Conservation (phyloP, 2,329 filamentous ascomycete genomes). For the Emmonsiellopsis sp. region DNA sequence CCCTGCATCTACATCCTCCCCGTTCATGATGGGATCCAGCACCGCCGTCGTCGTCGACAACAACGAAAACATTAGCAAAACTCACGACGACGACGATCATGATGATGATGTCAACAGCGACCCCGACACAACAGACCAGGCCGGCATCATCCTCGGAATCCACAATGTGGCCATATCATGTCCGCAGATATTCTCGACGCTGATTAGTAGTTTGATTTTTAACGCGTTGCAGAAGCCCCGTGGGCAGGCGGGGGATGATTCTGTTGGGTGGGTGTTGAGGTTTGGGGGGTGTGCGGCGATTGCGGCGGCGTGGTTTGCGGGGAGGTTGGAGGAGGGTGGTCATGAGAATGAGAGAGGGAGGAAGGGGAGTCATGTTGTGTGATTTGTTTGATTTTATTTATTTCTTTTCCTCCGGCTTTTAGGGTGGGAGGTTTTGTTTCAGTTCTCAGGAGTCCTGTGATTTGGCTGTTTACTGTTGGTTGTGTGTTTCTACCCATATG, state of each 20-base stretch:
- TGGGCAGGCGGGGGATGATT: conserved; percentile 74
- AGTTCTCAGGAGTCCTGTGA: too few relatives aligned
- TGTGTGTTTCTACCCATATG: too few relatives aligned
- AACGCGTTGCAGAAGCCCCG: conserved; percentile 77
- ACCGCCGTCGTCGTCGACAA: background rate
- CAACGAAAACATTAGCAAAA: background rate
- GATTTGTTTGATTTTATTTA: background rate
- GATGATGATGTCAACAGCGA: conserved; percentile 34
- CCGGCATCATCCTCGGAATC: conserved; percentile 84
- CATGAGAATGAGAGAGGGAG: background rate
- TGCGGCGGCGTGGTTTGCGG: conserved; percentile 64
- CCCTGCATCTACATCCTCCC: background rate
- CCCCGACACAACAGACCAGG: conserved; percentile 57
- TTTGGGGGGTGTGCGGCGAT: conserved; percentile 74
- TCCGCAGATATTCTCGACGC: conserved; percentile 82
- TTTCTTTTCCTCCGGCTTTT: background rate
- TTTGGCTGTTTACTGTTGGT: too few relatives aligned
- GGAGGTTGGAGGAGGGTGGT: conserved; percentile 52
- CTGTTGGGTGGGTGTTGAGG: conserved; percentile 76
- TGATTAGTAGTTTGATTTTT: conserved; percentile 79
- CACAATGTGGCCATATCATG: conserved; percentile 92
- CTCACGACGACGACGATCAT: conserved; percentile 19
- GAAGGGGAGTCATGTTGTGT: conserved; percentile 4
- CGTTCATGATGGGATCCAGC: background rate
- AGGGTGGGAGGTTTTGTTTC: background rate